Evolutionary conservation across 768 basidiomycete species (phyloP).

Genomic region (Mycena sanguinolenta): DNA sequence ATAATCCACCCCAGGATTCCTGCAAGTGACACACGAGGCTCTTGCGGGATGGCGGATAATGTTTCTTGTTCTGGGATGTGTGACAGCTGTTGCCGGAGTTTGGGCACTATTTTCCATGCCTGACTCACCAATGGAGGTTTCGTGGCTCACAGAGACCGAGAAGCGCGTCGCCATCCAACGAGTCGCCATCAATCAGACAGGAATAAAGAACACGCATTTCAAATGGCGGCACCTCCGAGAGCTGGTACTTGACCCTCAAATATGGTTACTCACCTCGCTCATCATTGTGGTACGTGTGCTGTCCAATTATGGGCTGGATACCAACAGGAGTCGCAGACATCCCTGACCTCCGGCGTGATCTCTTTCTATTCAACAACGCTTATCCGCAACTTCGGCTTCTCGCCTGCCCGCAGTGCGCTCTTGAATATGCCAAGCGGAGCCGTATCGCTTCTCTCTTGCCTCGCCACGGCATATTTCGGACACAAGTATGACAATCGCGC

Average conservation of each 20-base stretch:
- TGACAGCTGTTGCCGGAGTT: slow-evolving; percentile 27
- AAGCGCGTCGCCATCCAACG: slow-evolving; percentile 36
- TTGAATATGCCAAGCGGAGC: slow-evolving; percentile 36
- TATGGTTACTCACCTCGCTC: slow-evolving; percentile 29
- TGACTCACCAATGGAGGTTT: slow-evolving; percentile 34
- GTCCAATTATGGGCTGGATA: background rate
- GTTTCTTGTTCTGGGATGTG: slow-evolving; percentile 35
- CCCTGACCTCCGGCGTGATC: slow-evolving; percentile 32
- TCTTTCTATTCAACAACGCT: slow-evolving; percentile 35
- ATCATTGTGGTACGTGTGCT: slow-evolving; percentile 19
- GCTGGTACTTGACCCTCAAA: slow-evolving; percentile 30
- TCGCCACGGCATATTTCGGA: slow-evolving; percentile 31
- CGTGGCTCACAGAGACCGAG: slow-evolving; percentile 36
- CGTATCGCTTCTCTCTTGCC: slow-evolving; percentile 31
- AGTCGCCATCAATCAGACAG: slow-evolving; percentile 39
- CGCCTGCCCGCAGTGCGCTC: slow-evolving; percentile 27
- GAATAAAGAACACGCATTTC: slow-evolving; percentile 42
- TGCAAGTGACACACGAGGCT: slow-evolving; percentile 30
- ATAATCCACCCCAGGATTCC: slow-evolving; percentile 26
- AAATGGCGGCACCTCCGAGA: slow-evolving; percentile 36
- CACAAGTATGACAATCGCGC: slow-evolving; percentile 31
- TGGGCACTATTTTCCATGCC: slow-evolving; percentile 32
- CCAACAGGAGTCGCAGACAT: slow-evolving; percentile 6
- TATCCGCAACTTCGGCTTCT: slow-evolving; percentile 37
- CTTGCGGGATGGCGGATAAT: slow-evolving; percentile 37